Evolutionary conservation across 2,329 filamentous ascomycete genomes (phyloP).

Genomic region (Scorias spongiosa): DNA sequence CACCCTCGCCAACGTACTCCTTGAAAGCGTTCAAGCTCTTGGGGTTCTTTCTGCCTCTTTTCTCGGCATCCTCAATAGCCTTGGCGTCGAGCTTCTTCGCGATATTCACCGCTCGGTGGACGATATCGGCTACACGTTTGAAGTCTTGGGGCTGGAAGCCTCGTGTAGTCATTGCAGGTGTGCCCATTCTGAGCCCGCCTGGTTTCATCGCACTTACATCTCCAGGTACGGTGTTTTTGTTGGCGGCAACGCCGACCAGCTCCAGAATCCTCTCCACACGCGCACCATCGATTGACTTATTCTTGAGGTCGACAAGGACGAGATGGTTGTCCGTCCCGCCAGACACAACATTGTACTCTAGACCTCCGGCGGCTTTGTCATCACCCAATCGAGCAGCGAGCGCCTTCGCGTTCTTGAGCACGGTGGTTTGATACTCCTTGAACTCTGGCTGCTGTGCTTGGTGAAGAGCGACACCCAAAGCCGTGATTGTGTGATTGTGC

Average conservation of each 20-base stretch:
- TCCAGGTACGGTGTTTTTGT: slow-evolving; percentile 97
- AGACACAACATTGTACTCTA: slow-evolving; percentile 79
- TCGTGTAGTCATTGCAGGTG: slow-evolving; percentile 92
- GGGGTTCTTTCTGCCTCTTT: slow-evolving; percentile 49
- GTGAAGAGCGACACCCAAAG: slow-evolving; percentile 83
- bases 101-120: slow-evolving; percentile 69
- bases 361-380: slow-evolving; percentile 56
- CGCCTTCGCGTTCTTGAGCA: slow-evolving; percentile 80
- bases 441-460: slow-evolving; percentile 85
- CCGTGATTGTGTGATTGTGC: slow-evolving; percentile 98
- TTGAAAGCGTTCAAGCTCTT: slow-evolving; percentile 47
- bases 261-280: slow-evolving; percentile 92
- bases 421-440: slow-evolving; percentile 78
- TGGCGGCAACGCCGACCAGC: slow-evolving; percentile 95
- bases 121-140: slow-evolving; percentile 67
- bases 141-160: slow-evolving; percentile 89
- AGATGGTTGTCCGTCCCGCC: slow-evolving; percentile 97
- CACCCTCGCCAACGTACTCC: slow-evolving; percentile 20
- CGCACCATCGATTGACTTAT: slow-evolving; percentile 76
- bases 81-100: slow-evolving; percentile 61
- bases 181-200: slow-evolving; percentile 84
- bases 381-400: slow-evolving; percentile 55
- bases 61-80: slow-evolving; percentile 52
- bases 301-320: slow-evolving; percentile 80
- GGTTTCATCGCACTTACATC: slow-evolving; percentile 89